phyloP scores from a whole-genome alignment of 257 asterid genomes.

The Ligustrum vulgare region DNA sequence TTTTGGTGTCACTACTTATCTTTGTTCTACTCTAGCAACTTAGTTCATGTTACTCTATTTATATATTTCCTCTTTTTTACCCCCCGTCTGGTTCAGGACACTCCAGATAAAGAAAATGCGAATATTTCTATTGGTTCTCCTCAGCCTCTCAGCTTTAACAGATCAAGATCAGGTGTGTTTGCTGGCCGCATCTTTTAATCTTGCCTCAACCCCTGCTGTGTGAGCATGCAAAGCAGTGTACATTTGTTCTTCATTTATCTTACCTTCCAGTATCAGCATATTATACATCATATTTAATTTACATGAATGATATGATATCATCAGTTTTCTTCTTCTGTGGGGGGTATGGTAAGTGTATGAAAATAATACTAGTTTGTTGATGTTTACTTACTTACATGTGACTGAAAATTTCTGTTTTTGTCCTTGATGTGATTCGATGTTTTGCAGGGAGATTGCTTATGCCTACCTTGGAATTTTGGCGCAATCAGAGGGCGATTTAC shows the following conservation, averaged over 20 bases:
- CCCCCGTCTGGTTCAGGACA: slow-evolving; percentile 34
- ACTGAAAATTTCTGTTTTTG: slow-evolving; percentile 4
- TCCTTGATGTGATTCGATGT: slow-evolving; percentile 5
- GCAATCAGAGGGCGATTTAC: slow-evolving; percentile 65
- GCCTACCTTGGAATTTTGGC: slow-evolving; percentile 74
- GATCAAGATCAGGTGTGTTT: slow-evolving; percentile 74
- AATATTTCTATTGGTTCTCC: slow-evolving; percentile 36
- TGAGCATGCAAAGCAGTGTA: neutral
- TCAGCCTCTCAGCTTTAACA: slow-evolving; percentile 35
- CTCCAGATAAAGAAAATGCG: slow-evolving; percentile 29
- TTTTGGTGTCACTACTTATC: neutral
- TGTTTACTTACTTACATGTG: neutral
- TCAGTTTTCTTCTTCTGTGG: neutral
- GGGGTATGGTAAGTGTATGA: neutral
- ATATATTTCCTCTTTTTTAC: slow-evolving; percentile 23
- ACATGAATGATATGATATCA: neutral
- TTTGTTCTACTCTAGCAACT: neutral
- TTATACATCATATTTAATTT: neutral
- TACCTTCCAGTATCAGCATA: neutral
- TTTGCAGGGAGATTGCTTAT: slow-evolving; percentile 68
- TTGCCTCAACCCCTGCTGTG: neutral
- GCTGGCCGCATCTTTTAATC: neutral
- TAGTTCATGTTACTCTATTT: neutral
- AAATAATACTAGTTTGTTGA: neutral
- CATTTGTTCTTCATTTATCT: neutral